These are phyloP conservation scores for Grammothele lineata DNA, from an alignment of 768 basidiomycete species.

Conservation along the genomic window DNA sequence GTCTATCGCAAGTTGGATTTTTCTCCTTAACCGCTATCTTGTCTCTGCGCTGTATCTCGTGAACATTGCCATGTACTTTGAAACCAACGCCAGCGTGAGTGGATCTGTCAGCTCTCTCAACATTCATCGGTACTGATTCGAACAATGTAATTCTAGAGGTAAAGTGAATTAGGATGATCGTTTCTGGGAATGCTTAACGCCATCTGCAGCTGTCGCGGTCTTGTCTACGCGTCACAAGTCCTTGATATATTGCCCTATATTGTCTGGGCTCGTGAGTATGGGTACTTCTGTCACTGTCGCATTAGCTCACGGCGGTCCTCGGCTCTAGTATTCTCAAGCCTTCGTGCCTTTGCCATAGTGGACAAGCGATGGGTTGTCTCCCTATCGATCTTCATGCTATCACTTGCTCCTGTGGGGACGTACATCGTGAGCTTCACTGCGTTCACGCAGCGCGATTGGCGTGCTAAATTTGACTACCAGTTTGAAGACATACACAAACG, in stretches of 20 bases:
- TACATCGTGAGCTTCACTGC: slow-evolving; percentile 4
- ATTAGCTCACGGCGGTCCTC: background rate
- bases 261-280: slow-evolving; percentile 2
- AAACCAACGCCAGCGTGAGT: background rate
- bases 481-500: slow-evolving; percentile 1
- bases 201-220: background rate
- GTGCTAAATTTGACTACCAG: background rate
- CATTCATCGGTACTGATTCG: too few species aligned
- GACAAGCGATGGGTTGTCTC: slow-evolving; percentile 3
- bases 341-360: slow-evolving; percentile 2
- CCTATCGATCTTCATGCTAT: background rate
- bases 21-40: slow-evolving; percentile 4
- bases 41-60: slow-evolving; percentile 1
- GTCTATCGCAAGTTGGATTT: slow-evolving; percentile 6
- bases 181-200: background rate
- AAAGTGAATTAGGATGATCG: background rate
- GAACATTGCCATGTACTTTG: background rate
- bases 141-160: background rate
- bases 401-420: background rate
- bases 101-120: too few species aligned
- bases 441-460: too few species aligned
- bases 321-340: slow-evolving; percentile 3
- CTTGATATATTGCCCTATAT: slow-evolving; percentile 4
- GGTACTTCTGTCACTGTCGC: background rate
- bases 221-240: slow-evolving; percentile 1